These are phyloP conservation scores for Pseudocercospora ulei DNA, from an alignment of 2,329 filamentous ascomycete genomes.

Conservation along the genomic window DNA sequence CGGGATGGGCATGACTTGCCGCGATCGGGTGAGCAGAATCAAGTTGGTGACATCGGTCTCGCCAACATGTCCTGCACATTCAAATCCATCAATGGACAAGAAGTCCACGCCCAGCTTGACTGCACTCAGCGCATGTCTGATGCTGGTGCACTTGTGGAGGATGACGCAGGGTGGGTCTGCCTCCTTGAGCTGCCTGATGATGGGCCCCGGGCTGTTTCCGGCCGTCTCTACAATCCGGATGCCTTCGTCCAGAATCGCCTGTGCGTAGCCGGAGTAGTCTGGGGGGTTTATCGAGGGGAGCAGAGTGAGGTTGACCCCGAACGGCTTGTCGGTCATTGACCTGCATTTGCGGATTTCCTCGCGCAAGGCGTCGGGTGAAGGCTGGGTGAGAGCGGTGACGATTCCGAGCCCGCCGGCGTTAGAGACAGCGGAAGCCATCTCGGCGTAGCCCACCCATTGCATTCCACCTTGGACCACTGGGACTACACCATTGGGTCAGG, in stretches of 20 bases:
- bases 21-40: conserved; percentile 72
- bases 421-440: conserved; percentile 63
- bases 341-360: conserved; percentile 85
- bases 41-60: conserved; percentile 84
- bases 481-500: conserved; percentile 42
- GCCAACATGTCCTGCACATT: conserved; percentile 85
- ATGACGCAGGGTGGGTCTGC: conserved; percentile 58
- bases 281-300: conserved; percentile 82
- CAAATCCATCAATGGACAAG: conserved; percentile 91
- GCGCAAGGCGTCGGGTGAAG: conserved; percentile 80
- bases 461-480: conserved; percentile 79
- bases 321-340: conserved; percentile 66
- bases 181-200: conserved; percentile 80
- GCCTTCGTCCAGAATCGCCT: conserved; percentile 86
- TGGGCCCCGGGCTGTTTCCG: conserved; percentile 78
- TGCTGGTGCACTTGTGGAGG: conserved; percentile 95
- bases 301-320: conserved; percentile 91
- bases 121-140: conserved; percentile 82
- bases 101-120: conserved; percentile 95
- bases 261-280: conserved; percentile 84
- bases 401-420: conserved; percentile 77
- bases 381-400: conserved; percentile 82
- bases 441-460: conserved; percentile 76
- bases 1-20: conserved; percentile 72
- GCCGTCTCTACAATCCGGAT: conserved; percentile 87